Conservation (phyloP, 2,329 filamentous ascomycete genomes). For the Cyclaneusma minus region DNA sequence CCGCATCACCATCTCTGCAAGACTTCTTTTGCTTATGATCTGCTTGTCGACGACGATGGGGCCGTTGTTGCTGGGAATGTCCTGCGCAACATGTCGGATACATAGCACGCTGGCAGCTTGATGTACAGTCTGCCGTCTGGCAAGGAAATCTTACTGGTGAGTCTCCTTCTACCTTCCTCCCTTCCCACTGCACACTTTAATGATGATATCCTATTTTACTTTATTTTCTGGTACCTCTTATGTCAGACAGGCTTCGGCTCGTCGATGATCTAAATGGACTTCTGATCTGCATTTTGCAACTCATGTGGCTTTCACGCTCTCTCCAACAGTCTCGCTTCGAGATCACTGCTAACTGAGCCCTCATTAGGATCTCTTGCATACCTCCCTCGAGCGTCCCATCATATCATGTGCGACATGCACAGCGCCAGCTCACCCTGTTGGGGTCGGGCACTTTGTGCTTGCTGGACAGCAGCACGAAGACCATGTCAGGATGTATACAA, state of each 20-base stretch:
- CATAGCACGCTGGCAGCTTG: conserved; percentile 2
- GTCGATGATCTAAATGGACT: conserved; percentile 75
- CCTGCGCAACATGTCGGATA: conserved; percentile 1
- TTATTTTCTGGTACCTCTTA: conserved; percentile 97
- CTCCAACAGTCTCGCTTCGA: no score
- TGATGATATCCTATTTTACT: conserved; percentile 59
- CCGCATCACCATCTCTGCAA: no score
- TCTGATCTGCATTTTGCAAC: conserved; percentile 44
- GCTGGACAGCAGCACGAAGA: no score
- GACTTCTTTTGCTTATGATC: no score
- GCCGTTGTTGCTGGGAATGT: conserved; percentile 2
- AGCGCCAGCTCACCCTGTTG: no score
- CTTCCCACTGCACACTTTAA: conserved; percentile 13
- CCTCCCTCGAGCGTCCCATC: no score
- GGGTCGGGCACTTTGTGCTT: no score
- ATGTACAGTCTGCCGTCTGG: conserved; percentile 1
- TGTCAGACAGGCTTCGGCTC: conserved; percentile 51
- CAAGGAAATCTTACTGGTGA: conserved; percentile 1
- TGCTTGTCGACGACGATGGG: conserved; percentile 2
- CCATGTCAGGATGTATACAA: no score
- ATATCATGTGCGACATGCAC: no score
- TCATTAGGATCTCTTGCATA: no score
- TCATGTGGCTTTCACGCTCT: no score
- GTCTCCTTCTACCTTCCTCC: conserved; percentile 2
- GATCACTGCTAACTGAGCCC: no score